Evolutionary conservation across 208 protist species (phyloP).

Genomic region (Porcisia hertigi): DNA sequence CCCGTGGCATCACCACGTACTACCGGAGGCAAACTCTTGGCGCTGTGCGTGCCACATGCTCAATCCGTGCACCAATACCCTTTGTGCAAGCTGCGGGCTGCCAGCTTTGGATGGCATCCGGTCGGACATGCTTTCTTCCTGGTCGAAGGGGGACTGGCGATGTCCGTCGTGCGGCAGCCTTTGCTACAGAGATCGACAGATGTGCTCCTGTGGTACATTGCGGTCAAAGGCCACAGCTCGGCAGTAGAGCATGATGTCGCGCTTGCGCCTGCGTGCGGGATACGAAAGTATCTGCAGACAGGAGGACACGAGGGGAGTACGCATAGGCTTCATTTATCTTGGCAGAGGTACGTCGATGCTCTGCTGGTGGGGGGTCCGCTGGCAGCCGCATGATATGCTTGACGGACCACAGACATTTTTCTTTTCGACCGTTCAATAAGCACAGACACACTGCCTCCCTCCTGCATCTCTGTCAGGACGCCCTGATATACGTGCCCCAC

Average conservation of each 20-base stretch:
- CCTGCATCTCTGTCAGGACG: too few species aligned
- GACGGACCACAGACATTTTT: too few species aligned
- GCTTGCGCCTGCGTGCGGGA: neutral
- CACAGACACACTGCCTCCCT: too few species aligned
- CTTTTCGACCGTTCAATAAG: too few species aligned
- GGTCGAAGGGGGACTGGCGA: conserved; percentile 75
- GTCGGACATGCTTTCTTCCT: conserved; percentile 54
- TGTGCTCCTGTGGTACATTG: conserved; percentile 51
- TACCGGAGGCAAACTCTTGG: conserved; percentile 43
- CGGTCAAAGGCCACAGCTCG: conserved; percentile 8
- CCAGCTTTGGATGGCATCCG: conserved; percentile 45
- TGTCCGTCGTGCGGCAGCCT: conserved; percentile 54
- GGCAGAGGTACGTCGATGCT: neutral
- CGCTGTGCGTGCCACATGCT: conserved; percentile 77
- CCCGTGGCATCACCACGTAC: conserved; percentile 65
- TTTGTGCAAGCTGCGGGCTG: conserved; percentile 60
- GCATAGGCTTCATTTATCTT: neutral
- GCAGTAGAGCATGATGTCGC: neutral
- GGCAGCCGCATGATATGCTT: too few species aligned
- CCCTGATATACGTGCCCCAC: too few species aligned
- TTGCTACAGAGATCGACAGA: conserved; percentile 56
- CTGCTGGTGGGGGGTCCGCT: too few species aligned
- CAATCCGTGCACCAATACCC: conserved; percentile 25
- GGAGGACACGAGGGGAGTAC: neutral
- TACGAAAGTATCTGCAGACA: neutral